Conservation (phyloP, 805 yeast genomes). For the Candida cerambycidarum region DNA sequence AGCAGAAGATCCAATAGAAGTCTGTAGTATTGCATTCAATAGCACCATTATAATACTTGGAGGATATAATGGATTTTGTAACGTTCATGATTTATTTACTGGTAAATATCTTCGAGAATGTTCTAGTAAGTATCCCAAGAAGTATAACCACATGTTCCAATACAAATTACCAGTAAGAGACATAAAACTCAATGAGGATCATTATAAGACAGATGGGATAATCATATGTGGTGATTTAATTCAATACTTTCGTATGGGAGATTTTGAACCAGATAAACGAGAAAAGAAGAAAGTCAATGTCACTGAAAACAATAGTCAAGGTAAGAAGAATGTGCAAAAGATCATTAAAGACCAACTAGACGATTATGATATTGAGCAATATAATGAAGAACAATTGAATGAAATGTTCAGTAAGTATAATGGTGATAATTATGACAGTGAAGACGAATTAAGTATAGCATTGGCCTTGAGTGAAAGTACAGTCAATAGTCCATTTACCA, state of each 20-base stretch:
- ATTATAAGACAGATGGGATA: slow-evolving; percentile 36
- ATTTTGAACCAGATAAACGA: slow-evolving; percentile 16
- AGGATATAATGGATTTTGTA: slow-evolving; percentile 42
- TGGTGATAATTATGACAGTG: slow-evolving; percentile 35
- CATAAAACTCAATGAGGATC: slow-evolving; percentile 25
- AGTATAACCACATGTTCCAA: slow-evolving; percentile 18
- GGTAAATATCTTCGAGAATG: slow-evolving; percentile 41
- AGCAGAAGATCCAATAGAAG: slow-evolving; percentile 9
- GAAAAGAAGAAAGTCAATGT: slow-evolving; percentile 17
- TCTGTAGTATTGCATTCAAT: slow-evolving; percentile 32
- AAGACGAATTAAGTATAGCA: slow-evolving; percentile 43
- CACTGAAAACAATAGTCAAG: slow-evolving; percentile 17
- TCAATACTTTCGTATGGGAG: slow-evolving; percentile 51
- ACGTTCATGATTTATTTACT: slow-evolving; percentile 41
- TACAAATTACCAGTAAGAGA: slow-evolving; percentile 25
- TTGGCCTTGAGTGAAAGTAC: slow-evolving; percentile 40
- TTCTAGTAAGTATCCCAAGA: slow-evolving; percentile 29
- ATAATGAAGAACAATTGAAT: slow-evolving; percentile 21
- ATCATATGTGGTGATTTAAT: slow-evolving; percentile 40
- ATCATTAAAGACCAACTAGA: slow-evolving; percentile 35
- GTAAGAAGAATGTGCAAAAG: slow-evolving; percentile 21
- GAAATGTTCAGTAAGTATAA: slow-evolving; percentile 45
- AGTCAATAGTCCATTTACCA: neutral
- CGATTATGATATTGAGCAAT: slow-evolving; percentile 33
- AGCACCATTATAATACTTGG: slow-evolving; percentile 38